These are phyloP conservation scores for Malus hybrid DNA, from an alignment of 331 rosid species.

Conservation along the genomic window DNA sequence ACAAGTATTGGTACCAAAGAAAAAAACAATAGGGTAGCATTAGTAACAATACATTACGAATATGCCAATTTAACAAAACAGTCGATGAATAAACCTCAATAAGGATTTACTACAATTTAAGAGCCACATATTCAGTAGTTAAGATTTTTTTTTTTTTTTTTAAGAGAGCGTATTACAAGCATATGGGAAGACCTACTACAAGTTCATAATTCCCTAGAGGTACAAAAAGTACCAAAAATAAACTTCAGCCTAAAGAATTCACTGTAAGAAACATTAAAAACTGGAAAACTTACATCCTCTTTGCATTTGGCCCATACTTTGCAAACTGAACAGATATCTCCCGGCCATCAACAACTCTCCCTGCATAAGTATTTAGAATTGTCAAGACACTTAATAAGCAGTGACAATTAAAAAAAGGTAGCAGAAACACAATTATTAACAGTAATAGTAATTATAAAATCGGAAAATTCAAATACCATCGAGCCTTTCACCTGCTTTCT, in stretches of 20 bases:
- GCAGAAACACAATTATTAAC: neutral
- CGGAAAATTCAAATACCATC: conserved; percentile 37
- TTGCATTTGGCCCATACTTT: conserved; percentile 90
- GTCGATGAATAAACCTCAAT: neutral
- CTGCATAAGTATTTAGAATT: conserved; percentile 16
- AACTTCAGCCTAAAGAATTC: neutral
- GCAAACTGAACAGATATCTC: conserved; percentile 95
- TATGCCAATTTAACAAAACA: neutral
- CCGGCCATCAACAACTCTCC: conserved; percentile 87
- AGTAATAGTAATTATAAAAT: neutral
- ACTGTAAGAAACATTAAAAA: neutral
- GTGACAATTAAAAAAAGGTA: neutral
- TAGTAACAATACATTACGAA: neutral
- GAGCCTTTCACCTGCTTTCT: conserved; percentile 82
- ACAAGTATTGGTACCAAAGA: neutral
- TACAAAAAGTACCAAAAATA: no score
- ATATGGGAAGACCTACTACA: neutral
- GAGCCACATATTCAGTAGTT: neutral
- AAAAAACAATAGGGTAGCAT: neutral
- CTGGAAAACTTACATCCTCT: conserved; percentile 60
- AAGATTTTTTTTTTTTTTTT: no score
- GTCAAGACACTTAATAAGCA: neutral
- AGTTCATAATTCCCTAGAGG: neutral
- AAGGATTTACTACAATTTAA: neutral
- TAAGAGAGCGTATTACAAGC: neutral